Base-by-base conservation (phyloP, 2,329 filamentous ascomycete genomes). In the Coniochaeta sp. region DNA sequence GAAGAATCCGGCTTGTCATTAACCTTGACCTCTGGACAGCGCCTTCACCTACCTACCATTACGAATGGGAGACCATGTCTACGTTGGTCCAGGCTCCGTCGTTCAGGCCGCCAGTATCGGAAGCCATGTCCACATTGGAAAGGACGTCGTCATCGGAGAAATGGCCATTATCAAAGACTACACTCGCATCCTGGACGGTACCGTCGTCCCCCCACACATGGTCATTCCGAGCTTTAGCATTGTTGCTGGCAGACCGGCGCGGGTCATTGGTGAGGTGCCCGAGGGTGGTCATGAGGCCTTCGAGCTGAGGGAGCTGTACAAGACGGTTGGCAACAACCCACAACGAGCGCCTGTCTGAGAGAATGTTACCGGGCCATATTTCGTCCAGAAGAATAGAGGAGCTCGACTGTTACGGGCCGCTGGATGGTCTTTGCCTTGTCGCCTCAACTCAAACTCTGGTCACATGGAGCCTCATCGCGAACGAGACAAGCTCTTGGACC, bases 91-190 rank as follows among this genome's bases (percentile, higher is more conserved):
- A 68, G 79, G 80, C 36, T 86, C 87, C 40, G 84, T 93, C 43
- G 83, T 99, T 40, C 91, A 95, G 71, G 91, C 93, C 0, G 91
- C 92, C 7, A 84, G 85, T 38, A 85, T 99, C 59, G 90, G 90
- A 1, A 91, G 83, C 66, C 91, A 97, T 74, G 92, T 98, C 17
- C 85, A 91, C 71, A 90, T 99, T 63, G 93, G 92, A 24, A 81
- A 82, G 60, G 85, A 87, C 58, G 90, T 87, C 64, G 88, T 89
- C 1, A 81, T 99, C 57, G 90, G 91, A 60, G 89, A 92, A 66
- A 93, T 97, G 73, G 89, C 88, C 57, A 93, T 97, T 62, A 85
- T 98, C 70, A 97, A 96, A 74, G 95, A 98, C 72, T 96, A 91
- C 70, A 91, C 96, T 56, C 89, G 89, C 72, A 86, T 99, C 44